A percentile compares a stretch with the other conserved stretches of the same genome.
These are phyloP conservation scores for Monilinia fructicola DNA, from an alignment of 2,329 filamentous ascomycete species.

Conservation along the genomic window DNA sequence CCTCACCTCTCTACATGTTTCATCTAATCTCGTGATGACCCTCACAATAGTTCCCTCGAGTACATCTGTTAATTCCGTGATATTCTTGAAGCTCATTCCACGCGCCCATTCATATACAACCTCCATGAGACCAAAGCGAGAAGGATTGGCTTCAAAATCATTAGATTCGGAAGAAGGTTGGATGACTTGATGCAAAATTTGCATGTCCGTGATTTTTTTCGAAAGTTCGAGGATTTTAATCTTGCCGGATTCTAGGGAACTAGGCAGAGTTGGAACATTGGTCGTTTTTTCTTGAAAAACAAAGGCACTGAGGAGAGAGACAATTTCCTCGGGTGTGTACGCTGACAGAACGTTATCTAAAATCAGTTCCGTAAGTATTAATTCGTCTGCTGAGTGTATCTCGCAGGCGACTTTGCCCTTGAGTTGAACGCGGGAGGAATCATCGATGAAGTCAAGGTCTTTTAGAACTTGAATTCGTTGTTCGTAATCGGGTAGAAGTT, in stretches of 20 bases:
- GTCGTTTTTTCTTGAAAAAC: slow-evolving; percentile 98
- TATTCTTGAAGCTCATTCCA: slow-evolving; percentile 98
- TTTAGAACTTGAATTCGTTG: slow-evolving; percentile 90
- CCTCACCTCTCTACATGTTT: slow-evolving; percentile 96
- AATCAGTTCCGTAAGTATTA: slow-evolving; percentile 93
- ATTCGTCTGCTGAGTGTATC: slow-evolving; percentile 93
- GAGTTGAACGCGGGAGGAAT: slow-evolving; percentile 80
- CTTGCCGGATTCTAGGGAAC: slow-evolving; percentile 77
- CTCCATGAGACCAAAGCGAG: slow-evolving; percentile 87
- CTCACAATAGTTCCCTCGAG: slow-evolving; percentile 96
- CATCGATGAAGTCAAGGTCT: slow-evolving; percentile 89
- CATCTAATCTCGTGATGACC: slow-evolving; percentile 89
- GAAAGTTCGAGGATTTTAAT: slow-evolving; percentile 86
- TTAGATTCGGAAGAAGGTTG: slow-evolving; percentile 86
- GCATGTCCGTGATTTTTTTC: slow-evolving; percentile 87
- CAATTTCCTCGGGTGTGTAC: slow-evolving; percentile 95
- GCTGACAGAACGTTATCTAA: slow-evolving; percentile 95
- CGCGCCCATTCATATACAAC: slow-evolving; percentile 98
- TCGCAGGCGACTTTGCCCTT: slow-evolving; percentile 99
- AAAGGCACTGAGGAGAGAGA: slow-evolving; percentile 87
- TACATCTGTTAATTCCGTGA: slow-evolving; percentile 92
- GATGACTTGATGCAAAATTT: slow-evolving; percentile 89
- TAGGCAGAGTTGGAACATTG: slow-evolving; percentile 74
- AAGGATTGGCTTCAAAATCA: slow-evolving; percentile 80
- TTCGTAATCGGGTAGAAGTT: slow-evolving; percentile 93